A percentile compares a stretch with the other conserved stretches of the same genome.
These are phyloP conservation scores for Rosa hybrid DNA, from an alignment of 331 rosid species.

Conservation along the genomic window DNA sequence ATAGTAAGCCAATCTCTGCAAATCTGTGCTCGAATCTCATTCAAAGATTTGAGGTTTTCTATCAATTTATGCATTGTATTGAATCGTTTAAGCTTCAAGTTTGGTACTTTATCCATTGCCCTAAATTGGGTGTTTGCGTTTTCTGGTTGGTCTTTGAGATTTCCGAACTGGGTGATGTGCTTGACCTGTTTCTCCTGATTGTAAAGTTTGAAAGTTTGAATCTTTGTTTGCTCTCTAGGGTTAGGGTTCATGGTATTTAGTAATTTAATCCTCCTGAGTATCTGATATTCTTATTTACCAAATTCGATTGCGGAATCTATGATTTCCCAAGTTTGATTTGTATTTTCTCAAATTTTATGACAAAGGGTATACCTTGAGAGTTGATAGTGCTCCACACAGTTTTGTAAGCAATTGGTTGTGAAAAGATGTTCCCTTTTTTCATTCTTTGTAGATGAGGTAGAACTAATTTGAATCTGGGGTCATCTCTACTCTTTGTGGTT, in stretches of 20 bases:
- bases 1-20: slow-evolving; percentile 28
- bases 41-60: background rate
- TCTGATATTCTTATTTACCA: background rate
- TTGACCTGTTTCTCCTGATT: slow-evolving; percentile 4
- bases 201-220: background rate
- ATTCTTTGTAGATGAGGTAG: background rate
- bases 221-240: background rate
- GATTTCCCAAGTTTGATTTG: background rate
- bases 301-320: background rate
- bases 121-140: slow-evolving; percentile 23
- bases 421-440: no score
- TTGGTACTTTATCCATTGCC: slow-evolving; percentile 1
- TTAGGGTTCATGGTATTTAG: background rate
- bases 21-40: background rate
- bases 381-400: background rate
- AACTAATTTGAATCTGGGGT: background rate
- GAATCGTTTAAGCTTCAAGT: slow-evolving; percentile 4
- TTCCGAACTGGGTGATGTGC: background rate
- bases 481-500: background rate
- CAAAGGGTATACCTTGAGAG: background rate
- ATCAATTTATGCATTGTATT: background rate
- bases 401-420: background rate
- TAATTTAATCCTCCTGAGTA: background rate
- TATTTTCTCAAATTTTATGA: background rate
- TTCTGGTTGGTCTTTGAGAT: background rate